Conservation (phyloP, 148 eudicot genomes). For the Diospyros kaki region DNA sequence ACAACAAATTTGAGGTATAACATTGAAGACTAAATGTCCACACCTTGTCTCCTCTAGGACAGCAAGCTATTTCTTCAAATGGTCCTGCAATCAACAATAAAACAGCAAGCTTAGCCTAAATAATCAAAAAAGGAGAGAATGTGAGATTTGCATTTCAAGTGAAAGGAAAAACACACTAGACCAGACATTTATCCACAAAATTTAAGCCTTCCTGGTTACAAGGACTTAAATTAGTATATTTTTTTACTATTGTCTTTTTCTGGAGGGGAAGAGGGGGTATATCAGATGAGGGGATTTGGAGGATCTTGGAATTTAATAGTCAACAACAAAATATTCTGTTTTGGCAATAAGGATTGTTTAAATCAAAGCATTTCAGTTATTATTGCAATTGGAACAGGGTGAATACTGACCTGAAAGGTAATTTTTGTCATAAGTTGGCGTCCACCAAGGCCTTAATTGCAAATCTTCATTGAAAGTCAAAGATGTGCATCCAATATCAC, state of each 20-base stretch:
- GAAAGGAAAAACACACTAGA: not conserved
- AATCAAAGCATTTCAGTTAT: not conserved
- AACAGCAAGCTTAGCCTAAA: not conserved
- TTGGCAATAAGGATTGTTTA: not conserved
- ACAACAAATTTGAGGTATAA: not conserved
- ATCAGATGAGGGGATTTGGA: too few relatives aligned
- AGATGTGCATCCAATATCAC: conserved; percentile 50
- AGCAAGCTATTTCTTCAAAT: conserved; percentile 62
- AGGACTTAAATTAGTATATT: not conserved
- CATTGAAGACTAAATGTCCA: conserved; percentile 1
- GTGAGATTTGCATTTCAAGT: not conserved
- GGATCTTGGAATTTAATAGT: too few relatives aligned
- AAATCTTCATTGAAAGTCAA: conserved; percentile 93
- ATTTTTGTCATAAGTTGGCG: conserved; percentile 77
- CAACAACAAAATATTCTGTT: too few relatives aligned
- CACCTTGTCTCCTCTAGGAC: conserved; percentile 58
- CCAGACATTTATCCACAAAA: too few relatives aligned
- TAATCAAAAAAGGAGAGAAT: not conserved
- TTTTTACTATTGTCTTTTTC: too few relatives aligned
- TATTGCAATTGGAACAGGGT: not conserved
- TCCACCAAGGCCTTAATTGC: conserved; percentile 92
- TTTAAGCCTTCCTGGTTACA: not conserved
- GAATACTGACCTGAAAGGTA: conserved; percentile 58
- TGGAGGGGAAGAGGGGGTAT: too few relatives aligned
- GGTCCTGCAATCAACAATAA: conserved; percentile 58